Percentiles rank a stretch among this genome's conserved stretches.
phyloP scores from a whole-genome alignment of 495 filamentous ascomycete genomes.

The Neurospora sublineolata region DNA sequence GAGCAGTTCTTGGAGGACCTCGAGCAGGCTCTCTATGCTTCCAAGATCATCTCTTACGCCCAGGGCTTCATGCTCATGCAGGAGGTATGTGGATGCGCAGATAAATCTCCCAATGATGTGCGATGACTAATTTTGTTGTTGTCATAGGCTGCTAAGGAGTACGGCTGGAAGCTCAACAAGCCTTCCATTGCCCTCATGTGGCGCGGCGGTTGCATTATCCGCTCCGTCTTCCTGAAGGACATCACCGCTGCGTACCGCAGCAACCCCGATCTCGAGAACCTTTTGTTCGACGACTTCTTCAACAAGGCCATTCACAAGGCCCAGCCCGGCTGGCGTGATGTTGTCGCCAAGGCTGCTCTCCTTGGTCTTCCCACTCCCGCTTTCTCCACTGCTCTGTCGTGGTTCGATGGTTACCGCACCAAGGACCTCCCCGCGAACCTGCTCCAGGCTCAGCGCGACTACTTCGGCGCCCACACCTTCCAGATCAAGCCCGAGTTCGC shows the following conservation, averaged over 20 bases:
- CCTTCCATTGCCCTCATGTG: conserved; percentile 99
- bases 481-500: conserved; percentile 86
- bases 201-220: conserved; percentile 99
- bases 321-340: conserved; percentile 90
- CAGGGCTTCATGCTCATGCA: conserved; percentile 99
- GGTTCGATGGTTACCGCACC: conserved; percentile 97
- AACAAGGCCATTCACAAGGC: conserved; percentile 96
- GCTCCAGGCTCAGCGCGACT: conserved; percentile 95
- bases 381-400: conserved; percentile 90
- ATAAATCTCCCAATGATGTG: background rate
- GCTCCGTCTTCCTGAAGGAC: conserved; percentile 98
- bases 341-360: conserved; percentile 79
- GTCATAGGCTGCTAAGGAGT: conserved; percentile 76
- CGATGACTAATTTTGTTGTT: conserved; percentile 10
- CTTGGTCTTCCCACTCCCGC: conserved; percentile 91
- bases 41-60: conserved; percentile 99
- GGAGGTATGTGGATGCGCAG: conserved; percentile 52
- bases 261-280: conserved; percentile 92
- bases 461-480: conserved; percentile 99
- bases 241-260: conserved; percentile 94
- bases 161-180: conserved; percentile 98
- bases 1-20: conserved; percentile 89
- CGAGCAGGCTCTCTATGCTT: conserved; percentile 96
- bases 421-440: conserved; percentile 94
- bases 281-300: conserved; percentile 98